phyloP scores from a whole-genome alignment of 768 basidiomycete genomes.

The Mycena leptocephala region DNA sequence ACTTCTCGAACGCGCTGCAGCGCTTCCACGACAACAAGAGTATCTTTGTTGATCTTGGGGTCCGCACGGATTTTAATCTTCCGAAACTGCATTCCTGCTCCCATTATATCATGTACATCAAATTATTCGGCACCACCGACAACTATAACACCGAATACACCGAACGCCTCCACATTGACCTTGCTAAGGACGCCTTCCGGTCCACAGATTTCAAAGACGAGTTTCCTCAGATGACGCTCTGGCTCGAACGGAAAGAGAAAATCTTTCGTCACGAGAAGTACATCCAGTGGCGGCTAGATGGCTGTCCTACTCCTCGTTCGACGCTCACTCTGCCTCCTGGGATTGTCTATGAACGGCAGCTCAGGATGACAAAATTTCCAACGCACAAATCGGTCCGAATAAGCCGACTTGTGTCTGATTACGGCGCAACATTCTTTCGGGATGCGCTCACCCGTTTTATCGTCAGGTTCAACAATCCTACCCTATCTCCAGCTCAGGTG shows the following conservation, averaged over 20 bases:
- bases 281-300: slow-evolving; percentile 39
- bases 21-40: no score
- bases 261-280: no score
- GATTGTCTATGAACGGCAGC: not conserved
- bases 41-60: slow-evolving; percentile 45
- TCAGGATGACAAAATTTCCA: slow-evolving; percentile 41
- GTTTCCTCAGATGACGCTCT: slow-evolving; percentile 14
- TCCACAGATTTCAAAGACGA: no score
- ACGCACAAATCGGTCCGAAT: slow-evolving; percentile 42
- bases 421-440: slow-evolving; percentile 47
- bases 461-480: slow-evolving; percentile 36
- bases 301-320: slow-evolving; percentile 13
- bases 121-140: no score
- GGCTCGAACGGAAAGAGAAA: no score
- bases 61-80: slow-evolving; percentile 45
- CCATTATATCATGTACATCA: slow-evolving; percentile 40
- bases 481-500: slow-evolving; percentile 31
- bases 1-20: slow-evolving; percentile 37
- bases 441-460: slow-evolving; percentile 47
- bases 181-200: slow-evolving; percentile 39
- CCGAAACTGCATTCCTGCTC: slow-evolving; percentile 45
- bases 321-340: slow-evolving; percentile 5
- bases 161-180: no score
- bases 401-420: slow-evolving; percentile 31
- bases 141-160: slow-evolving; percentile 47